Percentiles rank a stretch among this genome's conserved stretches.
phyloP scores from a whole-genome alignment of 1,139 yeast genomes.

The Suhomyces bokatorum region DNA sequence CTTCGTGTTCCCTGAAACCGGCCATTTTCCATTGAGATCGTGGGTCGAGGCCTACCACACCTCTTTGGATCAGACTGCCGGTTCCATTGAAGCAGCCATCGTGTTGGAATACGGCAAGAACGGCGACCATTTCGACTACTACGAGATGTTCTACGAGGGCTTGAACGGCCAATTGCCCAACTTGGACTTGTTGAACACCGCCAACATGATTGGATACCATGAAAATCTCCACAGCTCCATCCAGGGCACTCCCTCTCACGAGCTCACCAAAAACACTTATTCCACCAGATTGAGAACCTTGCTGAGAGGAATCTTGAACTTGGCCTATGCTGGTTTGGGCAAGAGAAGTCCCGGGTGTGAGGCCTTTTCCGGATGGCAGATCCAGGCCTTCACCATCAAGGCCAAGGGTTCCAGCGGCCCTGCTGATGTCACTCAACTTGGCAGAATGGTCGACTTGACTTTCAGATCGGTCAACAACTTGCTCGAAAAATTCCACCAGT shows the following conservation, averaged over 20 bases:
- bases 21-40: constrained; percentile 65
- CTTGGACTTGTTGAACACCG: constrained; percentile 83
- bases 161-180: constrained; percentile 95
- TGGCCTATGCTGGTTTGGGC: constrained; percentile 70
- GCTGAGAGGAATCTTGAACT: constrained; percentile 61
- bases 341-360: constrained; percentile 70
- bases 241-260: constrained; percentile 56
- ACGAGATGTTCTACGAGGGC: constrained; percentile 82
- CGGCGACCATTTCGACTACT: constrained; percentile 67
- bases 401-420: constrained; percentile 57
- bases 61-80: constrained; percentile 85
- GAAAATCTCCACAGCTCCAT: constrained; percentile 72
- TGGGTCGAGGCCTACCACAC: constrained; percentile 98
- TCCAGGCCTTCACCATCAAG: constrained; percentile 80
- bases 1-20: constrained; percentile 77
- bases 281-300: constrained; percentile 60
- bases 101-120: constrained; percentile 76
- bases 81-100: constrained; percentile 89
- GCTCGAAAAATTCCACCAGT: constrained; percentile 94
- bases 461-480: constrained; percentile 89
- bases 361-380: constrained; percentile 94
- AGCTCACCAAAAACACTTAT: constrained; percentile 48
- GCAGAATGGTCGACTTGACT: constrained; percentile 83
- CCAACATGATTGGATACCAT: constrained; percentile 66
- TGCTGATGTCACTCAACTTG: constrained; percentile 85